Conservation (phyloP, 129 eudicot genomes). For the carrot (Daucus carota) region DH1_v3.0 NC_030389.2:25946001-25946500, state of each 20-base stretch:
- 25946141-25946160: slow-evolving; percentile 61
- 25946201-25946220: slow-evolving; percentile 96
- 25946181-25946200: slow-evolving; percentile 85
- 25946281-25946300: slow-evolving; percentile 84
- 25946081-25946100: slow-evolving; percentile 81
- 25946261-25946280: slow-evolving; percentile 87
- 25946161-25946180: slow-evolving; percentile 68
- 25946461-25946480: neutral
- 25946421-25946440: too few species aligned
- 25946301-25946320: slow-evolving; percentile 34
- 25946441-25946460: too few species aligned
- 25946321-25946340: neutral
- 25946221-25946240: slow-evolving; percentile 96
- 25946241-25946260: slow-evolving; percentile 91
- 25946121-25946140: slow-evolving; percentile 84
- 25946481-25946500: neutral
- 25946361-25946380: neutral
- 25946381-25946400: neutral
- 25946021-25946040: too few species aligned
- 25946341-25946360: neutral
- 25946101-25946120: slow-evolving; percentile 72
- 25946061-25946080: slow-evolving; percentile 60
- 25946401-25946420: neutral
- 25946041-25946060: slow-evolving; percentile 15
- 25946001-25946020: too few species aligned